phyloP scores from a whole-genome alignment of 345 rosid species.

The Eucalyptus curtisii region DNA sequence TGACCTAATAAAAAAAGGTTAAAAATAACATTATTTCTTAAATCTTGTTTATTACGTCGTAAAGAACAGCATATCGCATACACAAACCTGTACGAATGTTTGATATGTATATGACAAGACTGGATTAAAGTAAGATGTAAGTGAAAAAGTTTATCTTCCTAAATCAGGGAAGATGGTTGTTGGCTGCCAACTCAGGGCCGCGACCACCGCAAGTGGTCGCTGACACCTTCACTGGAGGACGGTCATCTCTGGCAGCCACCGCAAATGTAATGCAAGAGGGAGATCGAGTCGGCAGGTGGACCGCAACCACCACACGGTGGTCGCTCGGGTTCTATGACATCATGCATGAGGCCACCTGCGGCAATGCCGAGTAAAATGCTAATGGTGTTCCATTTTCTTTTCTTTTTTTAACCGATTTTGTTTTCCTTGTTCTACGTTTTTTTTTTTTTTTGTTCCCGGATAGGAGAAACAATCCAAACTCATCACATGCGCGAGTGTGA shows the following conservation, averaged over 20 bases:
- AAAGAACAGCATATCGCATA: background rate
- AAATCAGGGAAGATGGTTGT: background rate
- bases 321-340: background rate
- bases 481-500: background rate
- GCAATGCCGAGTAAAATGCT: background rate
- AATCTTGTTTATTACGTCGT: background rate
- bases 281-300: background rate
- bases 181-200: background rate
- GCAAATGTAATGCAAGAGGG: background rate
- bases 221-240: background rate
- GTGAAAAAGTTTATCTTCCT: background rate
- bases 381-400: background rate
- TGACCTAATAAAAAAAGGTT: background rate
- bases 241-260: background rate
- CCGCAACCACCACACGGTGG: background rate
- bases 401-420: too few relatives aligned
- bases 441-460: accelerated
- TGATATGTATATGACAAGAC: background rate
- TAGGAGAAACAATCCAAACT: background rate
- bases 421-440: background rate
- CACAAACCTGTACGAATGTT: background rate
- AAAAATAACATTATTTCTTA: background rate
- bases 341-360: background rate
- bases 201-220: background rate
- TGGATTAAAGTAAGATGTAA: background rate